Base-by-base conservation (phyloP, 2,329 filamentous ascomycete genomes). In the Diaporthe destruens region DNA sequence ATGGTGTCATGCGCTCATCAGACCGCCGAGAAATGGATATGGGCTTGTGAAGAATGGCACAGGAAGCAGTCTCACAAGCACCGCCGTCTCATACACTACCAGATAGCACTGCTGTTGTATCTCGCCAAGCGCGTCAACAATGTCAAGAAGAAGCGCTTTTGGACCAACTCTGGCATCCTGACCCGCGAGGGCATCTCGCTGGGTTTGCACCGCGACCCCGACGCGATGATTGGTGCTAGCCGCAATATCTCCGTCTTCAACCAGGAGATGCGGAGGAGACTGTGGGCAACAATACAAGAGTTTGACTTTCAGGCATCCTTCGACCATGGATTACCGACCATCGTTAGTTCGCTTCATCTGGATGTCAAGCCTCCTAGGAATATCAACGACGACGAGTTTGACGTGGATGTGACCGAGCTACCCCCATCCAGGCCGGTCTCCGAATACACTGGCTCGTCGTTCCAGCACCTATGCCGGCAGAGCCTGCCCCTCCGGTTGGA, bases 121-220 rank as follows among this genome's bases (percentile, higher is more conserved):
- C 84, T 91, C 2, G 88, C 87, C 55, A 91, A 90, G 82, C 84
- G 87, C 39, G 86, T 90, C 75, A 91, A 91, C 80, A 88, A 87
- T 2, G 86, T 91, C 75, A 90, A 90, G 82, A 91, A 91, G 85
- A 91, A 91, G 84, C 84, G 88, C 16, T 90, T 89, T 79, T 91
- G 89, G 89, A 89, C 87, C 20, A 84, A 85, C 51, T 84, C 89
- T 0, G 88, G 89, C 0, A 83, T 85, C 6, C 82, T 91, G 71
- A 85, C 90, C 18, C 87, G 88, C 61, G 87, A 90, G 67, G 88
- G 87, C 70, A 87, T 91, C 72, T 86, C 86, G 2, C 86, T 90
- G 39, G 89, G 88, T 20, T 82, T 91, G 59, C 89, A 91, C 76
- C 86, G 87, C 23, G 89, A 91, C 77, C 88, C 88, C 3, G 86